Evolutionary conservation across 192 early-diverging fungal genomes (phyloP).

Genomic region (Mortierella antarctica): DNA sequence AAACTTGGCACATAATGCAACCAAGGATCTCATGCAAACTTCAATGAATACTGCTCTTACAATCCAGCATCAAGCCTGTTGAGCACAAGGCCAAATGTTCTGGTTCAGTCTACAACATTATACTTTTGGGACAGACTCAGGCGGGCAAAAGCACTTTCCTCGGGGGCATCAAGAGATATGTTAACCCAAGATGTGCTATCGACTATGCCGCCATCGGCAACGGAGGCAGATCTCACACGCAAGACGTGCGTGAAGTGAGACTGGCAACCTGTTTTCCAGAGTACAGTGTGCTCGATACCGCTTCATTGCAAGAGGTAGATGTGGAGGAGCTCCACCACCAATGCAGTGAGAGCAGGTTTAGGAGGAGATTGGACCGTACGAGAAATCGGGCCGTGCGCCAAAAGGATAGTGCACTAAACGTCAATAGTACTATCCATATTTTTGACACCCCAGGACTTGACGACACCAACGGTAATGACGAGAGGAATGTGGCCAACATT

Average conservation of each 20-base stretch:
- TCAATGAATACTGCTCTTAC: no score
- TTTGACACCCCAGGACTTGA: constrained; percentile 30
- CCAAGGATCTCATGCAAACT: no score
- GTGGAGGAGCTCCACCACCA: background rate
- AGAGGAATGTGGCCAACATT: constrained; percentile 16
- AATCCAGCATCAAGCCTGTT: no score
- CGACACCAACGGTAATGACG: constrained; percentile 15
- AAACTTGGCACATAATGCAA: no score
- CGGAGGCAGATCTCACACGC: background rate
- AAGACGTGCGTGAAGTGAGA: background rate
- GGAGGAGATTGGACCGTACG: background rate
- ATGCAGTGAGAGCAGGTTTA: background rate
- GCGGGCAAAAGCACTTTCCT: constrained; percentile 16
- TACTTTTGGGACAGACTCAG: constrained; percentile 12
- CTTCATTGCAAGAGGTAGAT: background rate
- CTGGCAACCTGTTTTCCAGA: background rate
- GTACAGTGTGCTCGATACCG: background rate
- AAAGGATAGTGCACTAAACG: background rate
- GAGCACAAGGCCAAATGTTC: no score
- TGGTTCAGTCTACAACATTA: constrained; percentile 10
- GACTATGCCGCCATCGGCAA: background rate
- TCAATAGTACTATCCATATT: constrained; percentile 1
- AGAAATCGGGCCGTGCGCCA: background rate
- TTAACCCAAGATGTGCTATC: background rate
- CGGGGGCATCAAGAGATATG: constrained; percentile 10